A percentile compares a stretch with the other conserved stretches of the same genome.
Conservation (phyloP, 78 protist species). For the Guillardia theta region DNA sequence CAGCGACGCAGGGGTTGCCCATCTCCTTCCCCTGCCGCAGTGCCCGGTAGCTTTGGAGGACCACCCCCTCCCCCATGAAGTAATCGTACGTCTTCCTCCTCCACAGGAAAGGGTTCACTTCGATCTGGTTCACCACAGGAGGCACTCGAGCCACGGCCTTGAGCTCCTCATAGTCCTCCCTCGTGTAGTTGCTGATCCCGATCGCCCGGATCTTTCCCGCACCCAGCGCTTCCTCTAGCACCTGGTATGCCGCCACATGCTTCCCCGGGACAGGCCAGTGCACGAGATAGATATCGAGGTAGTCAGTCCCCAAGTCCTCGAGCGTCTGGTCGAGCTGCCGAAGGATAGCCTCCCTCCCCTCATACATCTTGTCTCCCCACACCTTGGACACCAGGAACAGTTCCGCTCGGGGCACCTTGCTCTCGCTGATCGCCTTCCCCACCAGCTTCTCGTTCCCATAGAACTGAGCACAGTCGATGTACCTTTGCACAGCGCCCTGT, state of each 20-base stretch:
- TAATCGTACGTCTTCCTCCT: neutral
- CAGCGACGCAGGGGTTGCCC: neutral
- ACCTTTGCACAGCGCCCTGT: neutral
- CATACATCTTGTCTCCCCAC: neutral
- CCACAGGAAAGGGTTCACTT: neutral
- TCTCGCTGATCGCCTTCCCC: slow-evolving; percentile 20
- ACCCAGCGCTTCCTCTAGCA: neutral
- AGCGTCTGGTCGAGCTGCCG: neutral
- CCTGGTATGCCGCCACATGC: slow-evolving; percentile 28
- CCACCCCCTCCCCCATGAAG: neutral
- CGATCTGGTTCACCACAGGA: neutral
- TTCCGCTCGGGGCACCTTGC: slow-evolving; percentile 41
- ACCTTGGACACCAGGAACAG: slow-evolving; percentile 50
- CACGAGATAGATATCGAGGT: slow-evolving; percentile 36
- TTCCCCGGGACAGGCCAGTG: slow-evolving; percentile 59
- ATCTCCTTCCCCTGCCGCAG: slow-evolving; percentile 4
- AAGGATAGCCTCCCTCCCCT: neutral
- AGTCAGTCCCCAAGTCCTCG: neutral
- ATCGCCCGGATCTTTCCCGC: neutral
- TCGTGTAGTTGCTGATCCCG: neutral
- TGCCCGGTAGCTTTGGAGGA: neutral
- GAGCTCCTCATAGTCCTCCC: neutral
- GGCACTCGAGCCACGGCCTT: neutral
- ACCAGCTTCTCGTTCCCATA: slow-evolving; percentile 58
- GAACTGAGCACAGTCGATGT: slow-evolving; percentile 60